Base-by-base conservation (phyloP, 208 protist genomes). In the Wallacemonas rigidus region DNA sequence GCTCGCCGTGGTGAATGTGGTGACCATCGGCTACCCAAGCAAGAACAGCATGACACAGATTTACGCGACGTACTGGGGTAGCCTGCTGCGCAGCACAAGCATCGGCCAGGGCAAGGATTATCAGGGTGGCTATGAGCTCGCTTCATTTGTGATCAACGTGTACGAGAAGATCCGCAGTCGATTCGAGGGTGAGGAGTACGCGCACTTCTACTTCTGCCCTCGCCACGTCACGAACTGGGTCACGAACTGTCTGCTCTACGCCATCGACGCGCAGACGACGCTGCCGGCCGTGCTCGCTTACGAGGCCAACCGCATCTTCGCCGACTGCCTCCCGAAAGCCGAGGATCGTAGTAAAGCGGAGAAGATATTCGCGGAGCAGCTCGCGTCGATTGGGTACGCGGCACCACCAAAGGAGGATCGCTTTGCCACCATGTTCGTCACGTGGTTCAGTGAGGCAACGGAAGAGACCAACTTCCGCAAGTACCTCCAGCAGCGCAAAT, bases 141-240 rank as follows among this genome's bases (percentile, higher is more conserved):
- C 98, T 1, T 69, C 90, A 58, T 95, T 96, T 74, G 93, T 99
- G 78, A 80, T 99, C 38, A 87, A 88, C 53, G 86, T 99, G 36
- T 99, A 98, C 84, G 92, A 98, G 26, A 89, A 89, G 55, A 87
- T 99, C 43, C 75, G 87, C 15, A 63, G 72, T 38, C 80, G 86
- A 56, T 99, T 99, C 77, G 94, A 96, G 45, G 87, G 93, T 11
- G 97, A 99, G 72, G 94, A 96, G 80, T 88, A 98, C 69, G 84
- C 90, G 15, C 98, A 99, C 76, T 99, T 98, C 80, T 69, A 97
- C 58, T 99, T 99, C 81, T 98, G 94, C 67, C 98, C 98, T 5
- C 91, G 98, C 40, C 96, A 98, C 72, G 76, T 99, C 26, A 99
- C 97, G n/a, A 85, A 86, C 53, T 99, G 96, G 93, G 76, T 97